Evolutionary conservation across 2,329 filamentous ascomycete genomes (phyloP).

Genomic region (Fusarium incarnatum): DNA sequence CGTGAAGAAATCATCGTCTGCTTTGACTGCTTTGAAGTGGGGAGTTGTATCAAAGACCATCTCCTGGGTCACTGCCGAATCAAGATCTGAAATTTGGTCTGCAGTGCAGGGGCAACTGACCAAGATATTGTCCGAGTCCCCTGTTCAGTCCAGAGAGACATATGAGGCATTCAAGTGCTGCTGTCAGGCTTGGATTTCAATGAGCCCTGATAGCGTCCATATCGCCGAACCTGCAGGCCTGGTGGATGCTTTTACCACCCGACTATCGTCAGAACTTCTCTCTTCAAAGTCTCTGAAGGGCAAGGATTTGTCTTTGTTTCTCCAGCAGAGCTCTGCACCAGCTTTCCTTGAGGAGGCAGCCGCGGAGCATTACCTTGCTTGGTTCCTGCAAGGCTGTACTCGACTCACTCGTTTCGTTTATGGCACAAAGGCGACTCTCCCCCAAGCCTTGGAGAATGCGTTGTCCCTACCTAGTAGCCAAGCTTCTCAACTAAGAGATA

Average conservation of each 20-base stretch:
- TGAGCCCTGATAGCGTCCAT: slow-evolving; percentile 52
- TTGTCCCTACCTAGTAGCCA: slow-evolving; percentile 36
- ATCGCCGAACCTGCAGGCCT: slow-evolving; percentile 48
- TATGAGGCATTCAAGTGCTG: slow-evolving; percentile 58
- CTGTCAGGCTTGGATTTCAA: slow-evolving; percentile 53
- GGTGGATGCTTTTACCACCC: slow-evolving; percentile 50
- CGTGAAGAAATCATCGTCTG: slow-evolving; percentile 47
- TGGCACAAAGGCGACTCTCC: slow-evolving; percentile 41
- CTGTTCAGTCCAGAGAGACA: slow-evolving; percentile 51
- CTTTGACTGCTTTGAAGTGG: slow-evolving; percentile 55
- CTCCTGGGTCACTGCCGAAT: slow-evolving; percentile 50
- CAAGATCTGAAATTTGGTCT: slow-evolving; percentile 51
- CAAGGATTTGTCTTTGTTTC: slow-evolving; percentile 32
- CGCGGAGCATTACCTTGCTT: slow-evolving; percentile 51
- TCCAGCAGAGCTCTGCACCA: slow-evolving; percentile 30
- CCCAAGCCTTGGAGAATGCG: slow-evolving; percentile 43
- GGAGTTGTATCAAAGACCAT: slow-evolving; percentile 53
- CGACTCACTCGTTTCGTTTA: slow-evolving; percentile 49
- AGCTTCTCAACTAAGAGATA: slow-evolving; percentile 27
- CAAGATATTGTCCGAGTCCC: slow-evolving; percentile 50
- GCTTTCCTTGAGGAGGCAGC: slow-evolving; percentile 45
- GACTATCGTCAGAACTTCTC: slow-evolving; percentile 50
- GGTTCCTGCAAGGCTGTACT: slow-evolving; percentile 51
- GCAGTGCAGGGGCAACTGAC: slow-evolving; percentile 49
- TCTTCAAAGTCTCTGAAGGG: slow-evolving; percentile 42